A percentile compares a stretch with the other conserved stretches of the same genome.
These are phyloP conservation scores for Nitzschia putrida DNA, from an alignment of 108 stramenopile species.

Conservation along the genomic window DNA sequence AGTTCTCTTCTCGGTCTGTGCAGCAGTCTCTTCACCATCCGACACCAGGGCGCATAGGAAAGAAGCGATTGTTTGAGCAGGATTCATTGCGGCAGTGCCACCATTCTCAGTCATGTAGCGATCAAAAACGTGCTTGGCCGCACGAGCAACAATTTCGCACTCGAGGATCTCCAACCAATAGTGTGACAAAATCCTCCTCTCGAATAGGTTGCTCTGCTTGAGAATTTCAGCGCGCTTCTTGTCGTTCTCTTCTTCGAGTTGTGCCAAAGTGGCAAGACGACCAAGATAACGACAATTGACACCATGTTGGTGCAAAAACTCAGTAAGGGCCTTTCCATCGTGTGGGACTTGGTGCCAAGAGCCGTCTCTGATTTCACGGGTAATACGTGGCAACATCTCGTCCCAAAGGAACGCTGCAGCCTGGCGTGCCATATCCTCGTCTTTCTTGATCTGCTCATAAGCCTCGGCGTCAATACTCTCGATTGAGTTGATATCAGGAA, in stretches of 20 bases:
- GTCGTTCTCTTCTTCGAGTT: conserved; percentile 77
- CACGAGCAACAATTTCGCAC: conserved; percentile 95
- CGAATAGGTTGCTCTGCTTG: conserved; percentile 42
- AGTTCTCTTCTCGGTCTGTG: conserved; percentile 68
- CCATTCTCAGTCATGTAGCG: conserved; percentile 65
- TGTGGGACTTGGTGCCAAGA: conserved; percentile 55
- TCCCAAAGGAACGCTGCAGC: conserved; percentile 84
- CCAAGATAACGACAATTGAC: conserved; percentile 97
- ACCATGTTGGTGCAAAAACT: conserved; percentile 86
- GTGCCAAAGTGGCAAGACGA: conserved; percentile 77
- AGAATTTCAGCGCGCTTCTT: conserved; percentile 42
- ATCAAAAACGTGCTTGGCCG: conserved; percentile 87
- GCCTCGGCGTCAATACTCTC: conserved; percentile 58
- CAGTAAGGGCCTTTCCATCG: conserved; percentile 83
- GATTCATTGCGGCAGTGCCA: conserved; percentile 52
- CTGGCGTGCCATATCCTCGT: conserved; percentile 82
- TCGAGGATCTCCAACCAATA: conserved; percentile 94
- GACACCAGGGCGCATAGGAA: conserved; percentile 89
- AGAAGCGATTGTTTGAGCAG: conserved; percentile 76
- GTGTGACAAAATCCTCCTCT: conserved; percentile 73
- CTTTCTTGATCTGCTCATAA: conserved; percentile 64
- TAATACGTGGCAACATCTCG: conserved; percentile 76
- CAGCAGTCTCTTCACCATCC: conserved; percentile 75
- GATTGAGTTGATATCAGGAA: conserved; percentile 70
- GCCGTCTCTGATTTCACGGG: conserved; percentile 61